Evolutionary conservation across 2,329 filamentous ascomycete genomes (phyloP), one percentile per base, ranked within the genome.

Genomic region (Decorospora gaudefroyi): DNA sequence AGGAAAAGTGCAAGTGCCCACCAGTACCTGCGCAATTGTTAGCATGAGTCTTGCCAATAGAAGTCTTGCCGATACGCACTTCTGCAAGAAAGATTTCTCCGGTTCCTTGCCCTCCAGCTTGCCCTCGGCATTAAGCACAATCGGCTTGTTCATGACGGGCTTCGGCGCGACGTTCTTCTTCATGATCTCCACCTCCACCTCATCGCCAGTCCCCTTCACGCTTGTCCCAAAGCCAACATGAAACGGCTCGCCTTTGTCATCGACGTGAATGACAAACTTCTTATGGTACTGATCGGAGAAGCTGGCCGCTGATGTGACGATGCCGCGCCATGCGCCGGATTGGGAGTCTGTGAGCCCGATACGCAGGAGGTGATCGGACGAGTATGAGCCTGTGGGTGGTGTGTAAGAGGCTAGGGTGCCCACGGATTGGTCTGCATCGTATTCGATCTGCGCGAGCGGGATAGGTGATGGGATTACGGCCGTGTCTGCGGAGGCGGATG

Each of bases 401-500:
- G 66, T 68, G 44, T 67, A 70, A 6, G 68, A 69, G 15, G 56
- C 40, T 39, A 71, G 32, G 11, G 64, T 63, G 43, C 73, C 62
- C 16, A 64, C 53, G n/a, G 62, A 46, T 19, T 67, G 62, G 45
- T 70, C 70, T 36, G 63, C 47, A 36, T 70, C 69, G 61, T 72
- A 74, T 46, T 72, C 64, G 54, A 77, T 69, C 42, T 72, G 69
- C 34, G 74, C 73, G 42, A 75, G 68, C 19, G 68, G 65, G 28
- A 68, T 62, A 13, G 73, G 66, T 21, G 69, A 69, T 40, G 67
- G 57, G 27, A 66, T 53, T 23, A 63, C 49, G 37, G 62, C 57
- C 17, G 54, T 95, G 15, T 42, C 39, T 10, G 26, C 43, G 66
- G 90, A 86, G 68, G 86, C 87, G 52, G 91, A 95, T 68, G 87